Percentiles rank a stretch among this genome's conserved stretches.
Conservation (phyloP, 2,329 filamentous ascomycete species). For the Curvularia hawaiiensis region DNA sequence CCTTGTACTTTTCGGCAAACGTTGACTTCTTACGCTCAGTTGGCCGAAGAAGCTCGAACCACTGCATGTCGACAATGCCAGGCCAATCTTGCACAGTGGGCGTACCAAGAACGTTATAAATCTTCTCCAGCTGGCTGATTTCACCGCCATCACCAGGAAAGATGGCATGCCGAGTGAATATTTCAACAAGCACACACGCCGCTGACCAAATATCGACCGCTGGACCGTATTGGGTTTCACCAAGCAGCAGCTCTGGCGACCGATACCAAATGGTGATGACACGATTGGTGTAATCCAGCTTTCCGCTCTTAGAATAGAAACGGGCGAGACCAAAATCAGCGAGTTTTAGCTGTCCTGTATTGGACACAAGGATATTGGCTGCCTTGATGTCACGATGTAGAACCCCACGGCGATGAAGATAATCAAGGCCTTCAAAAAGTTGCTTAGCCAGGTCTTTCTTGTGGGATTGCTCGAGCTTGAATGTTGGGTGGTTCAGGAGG, state of each 20-base stretch:
- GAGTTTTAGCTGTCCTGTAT: constrained; percentile 84
- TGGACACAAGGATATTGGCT: constrained; percentile 94
- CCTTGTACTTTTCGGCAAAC: constrained; percentile 83
- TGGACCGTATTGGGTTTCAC: constrained; percentile 93
- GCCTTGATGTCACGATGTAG: constrained; percentile 98
- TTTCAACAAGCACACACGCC: constrained; percentile 94
- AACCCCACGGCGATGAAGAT: constrained; percentile 90
- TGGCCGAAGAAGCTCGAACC: constrained; percentile 91
- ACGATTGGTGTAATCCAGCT: constrained; percentile 95
- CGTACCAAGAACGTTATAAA: constrained; percentile 91
- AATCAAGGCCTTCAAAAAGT: constrained; percentile 91
- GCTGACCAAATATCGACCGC: constrained; percentile 98
- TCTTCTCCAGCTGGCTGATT: constrained; percentile 93
- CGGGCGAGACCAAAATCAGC: constrained; percentile 96
- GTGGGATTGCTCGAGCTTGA: constrained; percentile 80
- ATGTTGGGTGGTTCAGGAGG: constrained; percentile 90
- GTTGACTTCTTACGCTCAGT: constrained; percentile 72
- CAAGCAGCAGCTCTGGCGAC: constrained; percentile 89
- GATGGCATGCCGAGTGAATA: constrained; percentile 91
- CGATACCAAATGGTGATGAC: constrained; percentile 99
- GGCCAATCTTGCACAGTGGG: constrained; percentile 88
- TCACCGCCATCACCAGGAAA: constrained; percentile 97
- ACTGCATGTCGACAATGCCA: constrained; percentile 88
- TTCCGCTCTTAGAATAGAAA: constrained; percentile 91
- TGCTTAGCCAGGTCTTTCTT: constrained; percentile 94